Evolutionary conservation across 1,139 yeast species (phyloP).

Genomic region (Candida albicans): DNA sequence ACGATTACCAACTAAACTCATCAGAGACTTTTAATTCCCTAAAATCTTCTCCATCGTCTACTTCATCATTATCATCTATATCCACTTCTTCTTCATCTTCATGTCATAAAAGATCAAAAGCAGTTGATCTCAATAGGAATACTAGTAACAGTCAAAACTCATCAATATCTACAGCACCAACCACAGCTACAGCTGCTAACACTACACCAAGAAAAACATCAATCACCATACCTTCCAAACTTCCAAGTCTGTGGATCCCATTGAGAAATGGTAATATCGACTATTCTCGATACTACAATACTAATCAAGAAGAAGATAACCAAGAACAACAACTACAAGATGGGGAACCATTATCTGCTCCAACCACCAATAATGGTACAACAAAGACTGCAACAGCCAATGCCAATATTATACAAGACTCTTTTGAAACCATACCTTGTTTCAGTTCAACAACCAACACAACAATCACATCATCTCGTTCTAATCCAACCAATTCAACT

Average conservation of each 20-base stretch:
- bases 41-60: no score
- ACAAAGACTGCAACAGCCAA: slow-evolving; percentile 3
- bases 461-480: slow-evolving; percentile 5
- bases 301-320: no score
- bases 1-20: no score
- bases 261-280: no score
- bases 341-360: background rate
- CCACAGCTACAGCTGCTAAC: background rate
- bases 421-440: no score
- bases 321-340: no score
- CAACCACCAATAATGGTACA: background rate
- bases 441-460: no score
- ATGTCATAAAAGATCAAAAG: slow-evolving; percentile 1
- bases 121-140: background rate
- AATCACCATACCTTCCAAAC: no score
- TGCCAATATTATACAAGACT: no score
- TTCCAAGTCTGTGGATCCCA: no score
- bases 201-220: background rate
- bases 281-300: no score
- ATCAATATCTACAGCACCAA: background rate
- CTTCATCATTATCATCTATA: background rate
- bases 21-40: no score
- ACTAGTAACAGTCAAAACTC: background rate
- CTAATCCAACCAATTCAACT: background rate
- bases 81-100: background rate